phyloP scores from a whole-genome alignment of 2,329 filamentous ascomycete genomes.

The Calonectria montana region DNA sequence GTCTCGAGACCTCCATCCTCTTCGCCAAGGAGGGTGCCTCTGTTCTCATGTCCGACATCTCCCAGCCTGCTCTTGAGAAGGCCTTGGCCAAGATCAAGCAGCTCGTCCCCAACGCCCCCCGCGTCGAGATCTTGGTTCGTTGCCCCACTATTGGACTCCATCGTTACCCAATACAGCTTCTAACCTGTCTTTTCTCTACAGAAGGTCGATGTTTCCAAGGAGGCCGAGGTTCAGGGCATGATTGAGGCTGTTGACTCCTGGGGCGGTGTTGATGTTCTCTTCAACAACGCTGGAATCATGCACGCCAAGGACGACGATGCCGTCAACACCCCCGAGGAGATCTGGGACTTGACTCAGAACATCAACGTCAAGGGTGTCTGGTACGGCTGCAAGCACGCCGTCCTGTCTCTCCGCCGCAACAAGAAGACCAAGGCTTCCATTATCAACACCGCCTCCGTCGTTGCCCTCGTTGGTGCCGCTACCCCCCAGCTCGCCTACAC shows the following conservation, averaged over 20 bases:
- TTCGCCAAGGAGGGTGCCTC: slow-evolving; percentile 90
- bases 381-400: slow-evolving; percentile 93
- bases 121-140: slow-evolving; percentile 69
- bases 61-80: slow-evolving; percentile 79
- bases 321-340: slow-evolving; percentile 84
- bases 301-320: slow-evolving; percentile 85
- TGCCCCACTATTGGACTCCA: not conserved
- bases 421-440: slow-evolving; percentile 83
- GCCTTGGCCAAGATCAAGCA: slow-evolving; percentile 80
- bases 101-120: slow-evolving; percentile 70
- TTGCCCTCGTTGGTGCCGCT: slow-evolving; percentile 86
- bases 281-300: slow-evolving; percentile 99
- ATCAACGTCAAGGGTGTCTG: slow-evolving; percentile 99
- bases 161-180: not conserved
- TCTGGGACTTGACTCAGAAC: slow-evolving; percentile 93
- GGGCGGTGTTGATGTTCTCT: slow-evolving; percentile 91
- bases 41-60: slow-evolving; percentile 88
- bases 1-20: slow-evolving; percentile 90
- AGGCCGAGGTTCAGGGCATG: slow-evolving; percentile 79
- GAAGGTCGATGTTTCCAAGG: slow-evolving; percentile 84
- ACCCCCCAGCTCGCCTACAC: slow-evolving; percentile 94
- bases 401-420: slow-evolving; percentile 82
- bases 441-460: slow-evolving; percentile 93
- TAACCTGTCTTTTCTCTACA: slow-evolving; percentile 22
- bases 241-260: slow-evolving; percentile 81